A percentile compares a stretch with the other conserved stretches of the same genome.
These are phyloP conservation scores for Pilatotrama ljubarskyi DNA, from an alignment of 768 basidiomycete species.

Conservation along the genomic window DNA sequence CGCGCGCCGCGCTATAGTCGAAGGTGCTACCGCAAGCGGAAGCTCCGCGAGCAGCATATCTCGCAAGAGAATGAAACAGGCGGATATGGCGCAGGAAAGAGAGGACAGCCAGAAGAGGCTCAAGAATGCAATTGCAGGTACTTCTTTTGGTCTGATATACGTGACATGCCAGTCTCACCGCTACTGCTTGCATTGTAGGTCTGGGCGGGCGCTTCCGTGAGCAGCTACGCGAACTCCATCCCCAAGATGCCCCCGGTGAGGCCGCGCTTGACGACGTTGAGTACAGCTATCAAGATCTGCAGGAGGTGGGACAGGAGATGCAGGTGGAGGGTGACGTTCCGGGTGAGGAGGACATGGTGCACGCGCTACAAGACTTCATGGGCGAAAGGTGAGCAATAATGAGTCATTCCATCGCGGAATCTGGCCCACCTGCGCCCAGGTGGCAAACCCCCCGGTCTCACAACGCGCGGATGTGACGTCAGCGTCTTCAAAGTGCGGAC, in stretches of 20 bases:
- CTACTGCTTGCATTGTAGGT: too few relatives aligned
- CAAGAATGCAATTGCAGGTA: too few relatives aligned
- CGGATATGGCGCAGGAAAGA: too few relatives aligned
- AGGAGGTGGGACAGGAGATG: not conserved
- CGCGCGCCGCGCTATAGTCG: too few relatives aligned
- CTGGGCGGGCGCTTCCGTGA: too few relatives aligned
- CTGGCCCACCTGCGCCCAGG: not conserved
- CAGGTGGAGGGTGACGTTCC: not conserved
- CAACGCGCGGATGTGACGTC: constrained; percentile 3
- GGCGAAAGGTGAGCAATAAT: not conserved
- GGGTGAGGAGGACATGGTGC: not conserved
- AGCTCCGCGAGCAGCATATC: too few relatives aligned
- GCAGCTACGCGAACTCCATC: not conserved
- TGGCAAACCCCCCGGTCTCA: not conserved
- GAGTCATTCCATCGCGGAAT: not conserved
- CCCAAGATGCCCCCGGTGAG: not conserved
- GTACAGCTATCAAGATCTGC: not conserved
- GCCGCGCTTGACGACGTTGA: not conserved
- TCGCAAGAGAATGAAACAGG: too few relatives aligned
- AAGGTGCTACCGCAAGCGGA: too few relatives aligned
- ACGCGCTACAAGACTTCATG: not conserved
- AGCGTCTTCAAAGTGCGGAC: not conserved
- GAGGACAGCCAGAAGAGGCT: too few relatives aligned
- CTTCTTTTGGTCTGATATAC: too few relatives aligned
- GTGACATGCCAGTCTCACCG: too few relatives aligned